Percentiles rank a stretch among this genome's conserved stretches.
Evolutionary conservation across 192 early-diverging fungal genomes (phyloP).

Genomic region (Umbelopsis ramanniana): DNA sequence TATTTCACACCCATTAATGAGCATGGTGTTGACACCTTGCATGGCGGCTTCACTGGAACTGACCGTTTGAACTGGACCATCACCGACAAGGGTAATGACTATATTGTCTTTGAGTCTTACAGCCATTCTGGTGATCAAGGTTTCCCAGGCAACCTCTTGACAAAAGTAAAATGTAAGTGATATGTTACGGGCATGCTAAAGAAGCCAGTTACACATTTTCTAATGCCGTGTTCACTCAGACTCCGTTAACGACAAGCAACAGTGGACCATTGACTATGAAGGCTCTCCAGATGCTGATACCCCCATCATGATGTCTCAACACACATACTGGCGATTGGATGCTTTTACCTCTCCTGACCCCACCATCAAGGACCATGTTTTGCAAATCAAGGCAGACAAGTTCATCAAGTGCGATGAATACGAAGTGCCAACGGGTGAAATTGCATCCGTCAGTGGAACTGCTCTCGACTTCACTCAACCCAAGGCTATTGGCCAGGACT

Average conservation of each 20-base stretch:
- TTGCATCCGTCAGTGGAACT: background rate
- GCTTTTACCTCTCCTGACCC: constrained; percentile 4
- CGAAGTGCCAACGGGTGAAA: constrained; percentile 13
- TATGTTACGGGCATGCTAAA: background rate
- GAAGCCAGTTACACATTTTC: background rate
- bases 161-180: constrained; percentile 6
- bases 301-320: constrained; percentile 21
- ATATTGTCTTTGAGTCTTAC: background rate
- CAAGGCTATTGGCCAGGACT: constrained; percentile 16
- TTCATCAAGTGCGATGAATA: constrained; percentile 17
- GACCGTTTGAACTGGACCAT: constrained; percentile 23
- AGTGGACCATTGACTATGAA: constrained; percentile 19
- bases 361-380: constrained; percentile 6
- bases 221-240: background rate
- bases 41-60: constrained; percentile 18
- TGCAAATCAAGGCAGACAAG: constrained; percentile 19
- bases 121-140: constrained; percentile 11
- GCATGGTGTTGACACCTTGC: constrained; percentile 12
- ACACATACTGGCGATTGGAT: constrained; percentile 19
- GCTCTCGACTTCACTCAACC: constrained; percentile 13
- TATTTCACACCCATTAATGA: constrained; percentile 22
- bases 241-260: constrained; percentile 5
- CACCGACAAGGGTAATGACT: constrained; percentile 10
- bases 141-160: constrained; percentile 21
- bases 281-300: constrained; percentile 8